Base-by-base conservation (phyloP, 495 filamentous ascomycete species). In the Chaetomium tenue region DNA sequence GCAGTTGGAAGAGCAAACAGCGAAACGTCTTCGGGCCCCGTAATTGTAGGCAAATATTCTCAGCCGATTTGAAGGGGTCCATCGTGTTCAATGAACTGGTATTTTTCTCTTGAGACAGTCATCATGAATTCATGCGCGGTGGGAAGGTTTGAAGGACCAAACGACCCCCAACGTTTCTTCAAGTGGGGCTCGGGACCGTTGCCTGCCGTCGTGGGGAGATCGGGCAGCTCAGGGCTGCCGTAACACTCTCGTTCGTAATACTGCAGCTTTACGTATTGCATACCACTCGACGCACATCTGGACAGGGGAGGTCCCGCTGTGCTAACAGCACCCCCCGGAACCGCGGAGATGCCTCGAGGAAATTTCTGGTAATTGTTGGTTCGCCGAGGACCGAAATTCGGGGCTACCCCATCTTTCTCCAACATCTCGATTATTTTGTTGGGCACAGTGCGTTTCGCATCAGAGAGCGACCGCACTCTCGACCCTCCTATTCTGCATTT, bases 201-300 rank as follows among this genome's bases (percentile, higher is more conserved):
- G 54, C 54, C 33, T 7, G 33, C 22, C 1, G 54, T 20, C 37
- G 37, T 23, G 3, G 20, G 20, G 37, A 42, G 56, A 58, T 58
- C 39, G 40, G 12, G 33, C 33, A 1, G 9, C 56, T 23, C 2
- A 3, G 40, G 12, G 33, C 33, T 8, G 9, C 56, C 40, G 16
- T 18, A 16, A 44, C 40, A 44, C 40, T 18, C 40, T 11, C 13
- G 15, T 44, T 8, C 46, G 16, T 23, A 50, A 50, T 22, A 33
- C 15, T 46, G 57, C 57, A 59, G 23, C 23, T 37, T 60, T 60
- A 60, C 58, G 58, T 60, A 60, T 60, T 51, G 46, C 44, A 50
- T 60, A 60, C 58, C 16, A 60, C 58, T 6, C n/a, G 8, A 44
- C 40, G 28, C 28, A 30, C 28, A 30, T 30, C 18, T 44, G 13